Evolutionary conservation across 139 green algal species (phyloP).

Genomic region (Chlorella sp.): DNA sequence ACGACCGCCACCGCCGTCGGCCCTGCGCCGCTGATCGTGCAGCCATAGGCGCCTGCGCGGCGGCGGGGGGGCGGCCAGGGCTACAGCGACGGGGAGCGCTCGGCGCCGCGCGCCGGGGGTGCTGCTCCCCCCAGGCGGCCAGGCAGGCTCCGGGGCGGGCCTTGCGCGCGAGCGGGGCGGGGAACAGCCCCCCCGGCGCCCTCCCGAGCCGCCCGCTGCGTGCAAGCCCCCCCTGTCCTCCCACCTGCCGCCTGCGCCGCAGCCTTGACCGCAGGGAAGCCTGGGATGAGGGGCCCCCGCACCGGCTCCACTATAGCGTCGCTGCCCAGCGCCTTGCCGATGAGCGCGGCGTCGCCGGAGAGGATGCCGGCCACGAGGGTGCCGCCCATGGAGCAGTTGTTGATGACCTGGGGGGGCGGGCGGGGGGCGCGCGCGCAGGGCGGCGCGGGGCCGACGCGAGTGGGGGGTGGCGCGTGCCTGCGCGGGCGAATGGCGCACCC

Average conservation of each 20-base stretch:
- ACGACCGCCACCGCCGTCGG: constrained; percentile 96
- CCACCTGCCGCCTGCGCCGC: constrained; percentile 80
- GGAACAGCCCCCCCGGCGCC: background rate
- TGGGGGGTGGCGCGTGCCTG: background rate
- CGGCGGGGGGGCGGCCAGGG: background rate
- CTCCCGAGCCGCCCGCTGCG: background rate
- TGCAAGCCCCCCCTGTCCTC: background rate
- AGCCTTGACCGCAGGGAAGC: constrained; percentile 89
- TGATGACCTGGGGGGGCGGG: constrained; percentile 58
- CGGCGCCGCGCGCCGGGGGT: too few species aligned
- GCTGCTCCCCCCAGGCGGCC: too few species aligned
- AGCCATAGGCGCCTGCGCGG: constrained; percentile 86
- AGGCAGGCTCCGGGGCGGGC: too few species aligned
- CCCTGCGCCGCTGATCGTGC: constrained; percentile 95
- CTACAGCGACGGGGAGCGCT: too few species aligned
- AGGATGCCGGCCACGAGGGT: constrained; percentile 87
- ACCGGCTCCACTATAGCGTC: constrained; percentile 96
- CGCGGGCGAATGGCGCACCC: background rate
- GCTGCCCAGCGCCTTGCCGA: constrained; percentile 83
- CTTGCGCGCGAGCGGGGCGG: too few species aligned
- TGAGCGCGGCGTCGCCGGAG: constrained; percentile 66
- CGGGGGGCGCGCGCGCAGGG: background rate
- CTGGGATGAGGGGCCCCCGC: constrained; percentile 90
- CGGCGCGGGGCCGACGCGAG: background rate
- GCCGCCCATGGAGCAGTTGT: constrained; percentile 88